These are phyloP conservation scores for Fistulinella cinereoalba DNA, from an alignment of 1,284 basidiomycete species.

Conservation along the genomic window DNA sequence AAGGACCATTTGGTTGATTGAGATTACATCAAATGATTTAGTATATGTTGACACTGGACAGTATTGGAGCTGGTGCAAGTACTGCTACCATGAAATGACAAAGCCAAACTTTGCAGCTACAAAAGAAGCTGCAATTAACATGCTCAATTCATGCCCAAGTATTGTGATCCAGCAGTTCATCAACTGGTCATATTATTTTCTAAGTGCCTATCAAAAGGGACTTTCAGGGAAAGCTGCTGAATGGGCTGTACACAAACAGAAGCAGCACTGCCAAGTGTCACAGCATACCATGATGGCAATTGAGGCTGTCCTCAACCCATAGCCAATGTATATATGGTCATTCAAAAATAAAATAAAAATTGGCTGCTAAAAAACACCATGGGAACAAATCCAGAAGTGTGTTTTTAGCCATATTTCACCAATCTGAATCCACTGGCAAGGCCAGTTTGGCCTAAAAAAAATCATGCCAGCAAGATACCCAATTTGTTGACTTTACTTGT, in stretches of 20 bases:
- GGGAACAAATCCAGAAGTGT: neutral
- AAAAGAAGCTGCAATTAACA: slow-evolving; percentile 23
- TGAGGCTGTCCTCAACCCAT: neutral
- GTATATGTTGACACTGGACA: too few relatives aligned
- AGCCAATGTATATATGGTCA: neutral
- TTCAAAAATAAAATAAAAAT: neutral
- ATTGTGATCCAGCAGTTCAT: slow-evolving; percentile 17
- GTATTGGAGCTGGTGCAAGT: slow-evolving; percentile 32
- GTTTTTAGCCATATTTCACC: neutral
- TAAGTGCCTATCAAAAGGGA: neutral
- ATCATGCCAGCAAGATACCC: neutral
- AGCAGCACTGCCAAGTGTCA: neutral
- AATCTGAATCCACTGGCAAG: neutral
- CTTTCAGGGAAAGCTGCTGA: neutral
- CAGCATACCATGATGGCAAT: neutral
- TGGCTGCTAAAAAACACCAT: neutral
- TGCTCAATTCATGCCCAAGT: slow-evolving; percentile 15
- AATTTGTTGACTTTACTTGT: neutral
- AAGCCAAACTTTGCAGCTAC: slow-evolving; percentile 28
- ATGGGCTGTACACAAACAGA: neutral
- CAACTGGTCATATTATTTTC: slow-evolving; percentile 16
- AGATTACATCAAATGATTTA: neutral
- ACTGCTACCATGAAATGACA: slow-evolving; percentile 23
- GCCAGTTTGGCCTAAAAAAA: neutral
- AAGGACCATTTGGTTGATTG: neutral